Evolutionary conservation across 2,329 filamentous ascomycete species (phyloP).

Genomic region (Colletotrichum sp.): DNA sequence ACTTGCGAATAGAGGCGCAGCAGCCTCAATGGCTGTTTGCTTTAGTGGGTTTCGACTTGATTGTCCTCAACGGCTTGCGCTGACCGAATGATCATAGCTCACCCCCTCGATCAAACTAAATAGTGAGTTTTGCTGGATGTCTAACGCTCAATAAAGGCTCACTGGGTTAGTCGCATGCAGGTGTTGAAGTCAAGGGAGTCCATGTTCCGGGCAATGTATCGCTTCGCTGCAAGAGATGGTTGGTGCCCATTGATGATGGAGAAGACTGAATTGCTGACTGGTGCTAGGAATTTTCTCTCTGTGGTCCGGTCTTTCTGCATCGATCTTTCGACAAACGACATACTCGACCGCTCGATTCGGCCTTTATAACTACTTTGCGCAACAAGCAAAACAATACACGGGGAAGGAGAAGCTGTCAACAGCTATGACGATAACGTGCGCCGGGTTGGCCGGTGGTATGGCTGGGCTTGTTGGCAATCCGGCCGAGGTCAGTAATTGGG

Average conservation of each 20-base stretch:
- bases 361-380: constrained; percentile 41
- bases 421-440: constrained; percentile 40
- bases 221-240: constrained; percentile 46
- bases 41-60: constrained; percentile 38
- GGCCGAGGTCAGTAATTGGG: constrained; percentile 34
- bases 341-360: constrained; percentile 51
- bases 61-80: background rate
- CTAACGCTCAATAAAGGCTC: background rate
- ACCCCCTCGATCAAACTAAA: constrained; percentile 50
- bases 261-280: background rate
- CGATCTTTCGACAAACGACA: constrained; percentile 47
- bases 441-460: constrained; percentile 43
- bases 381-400: constrained; percentile 28
- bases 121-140: constrained; percentile 34
- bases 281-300: constrained; percentile 41
- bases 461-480: constrained; percentile 51
- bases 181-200: constrained; percentile 43
- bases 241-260: background rate
- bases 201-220: constrained; percentile 42
- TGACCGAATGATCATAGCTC: constrained; percentile 31
- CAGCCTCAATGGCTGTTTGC: constrained; percentile 50
- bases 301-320: constrained; percentile 48
- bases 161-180: constrained; percentile 43
- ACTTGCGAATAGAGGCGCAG: constrained; percentile 38
- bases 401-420: constrained; percentile 35